Conservation (phyloP, 257 asterid species). For the Gentiana straminea region DNA sequence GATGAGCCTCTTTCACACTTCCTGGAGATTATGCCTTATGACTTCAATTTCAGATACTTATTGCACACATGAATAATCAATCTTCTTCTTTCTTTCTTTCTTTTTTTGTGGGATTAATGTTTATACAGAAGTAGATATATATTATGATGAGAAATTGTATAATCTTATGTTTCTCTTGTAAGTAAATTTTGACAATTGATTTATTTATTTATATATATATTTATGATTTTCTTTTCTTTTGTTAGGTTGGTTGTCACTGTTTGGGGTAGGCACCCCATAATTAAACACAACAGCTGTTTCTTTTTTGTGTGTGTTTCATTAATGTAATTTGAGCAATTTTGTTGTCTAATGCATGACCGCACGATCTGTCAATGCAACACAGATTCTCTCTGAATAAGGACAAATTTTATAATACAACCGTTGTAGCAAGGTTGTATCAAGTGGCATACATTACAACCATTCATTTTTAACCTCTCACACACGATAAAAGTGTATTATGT, state of each 20-base stretch:
- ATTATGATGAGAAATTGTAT: constrained; percentile 17
- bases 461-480: too few species aligned
- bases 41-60: constrained; percentile 80
- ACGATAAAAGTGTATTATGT: too few species aligned
- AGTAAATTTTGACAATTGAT: constrained; percentile 19
- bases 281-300: not conserved
- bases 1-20: constrained; percentile 30
- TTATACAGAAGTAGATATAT: constrained; percentile 26
- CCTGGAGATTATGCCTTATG: constrained; percentile 66
- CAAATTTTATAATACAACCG: too few species aligned
- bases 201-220: too few species aligned
- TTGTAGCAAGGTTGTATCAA: too few species aligned
- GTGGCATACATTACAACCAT: too few species aligned
- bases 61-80: constrained; percentile 36
- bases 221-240: too few species aligned
- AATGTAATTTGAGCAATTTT: not conserved
- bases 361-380: too few species aligned
- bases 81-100: constrained; percentile 10
- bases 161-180: constrained; percentile 21
- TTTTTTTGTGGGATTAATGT: constrained; percentile 17
- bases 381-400: too few species aligned
- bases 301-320: not conserved
- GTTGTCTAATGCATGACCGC: too few species aligned
- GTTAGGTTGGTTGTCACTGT: too few species aligned
- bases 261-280: too few species aligned